Conservation (phyloP, 805 yeast species). For the Saturnispora zaruensis region DNA sequence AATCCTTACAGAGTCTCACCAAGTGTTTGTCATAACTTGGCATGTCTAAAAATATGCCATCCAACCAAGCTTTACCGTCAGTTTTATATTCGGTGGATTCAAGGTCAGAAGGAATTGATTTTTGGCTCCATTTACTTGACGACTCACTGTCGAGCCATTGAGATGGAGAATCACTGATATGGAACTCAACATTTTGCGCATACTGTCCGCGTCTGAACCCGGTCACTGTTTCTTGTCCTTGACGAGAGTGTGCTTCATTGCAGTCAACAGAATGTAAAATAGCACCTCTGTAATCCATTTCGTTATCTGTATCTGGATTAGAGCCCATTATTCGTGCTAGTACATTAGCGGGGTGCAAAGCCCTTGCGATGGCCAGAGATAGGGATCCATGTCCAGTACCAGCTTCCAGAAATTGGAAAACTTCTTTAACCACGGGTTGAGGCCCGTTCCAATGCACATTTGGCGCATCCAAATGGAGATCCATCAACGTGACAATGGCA, state of each 20-base stretch:
- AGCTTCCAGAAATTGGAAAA: slow-evolving; percentile 37
- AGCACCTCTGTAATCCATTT: slow-evolving; percentile 31
- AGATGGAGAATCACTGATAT: slow-evolving; percentile 33
- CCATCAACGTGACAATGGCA: slow-evolving; percentile 38
- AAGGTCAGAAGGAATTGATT: slow-evolving; percentile 11
- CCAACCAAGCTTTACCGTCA: slow-evolving; percentile 26
- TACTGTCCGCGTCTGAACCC: slow-evolving; percentile 37
- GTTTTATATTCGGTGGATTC: slow-evolving; percentile 16
- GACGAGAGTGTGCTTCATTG: slow-evolving; percentile 31
- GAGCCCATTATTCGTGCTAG: slow-evolving; percentile 15
- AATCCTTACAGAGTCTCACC: slow-evolving; percentile 24
- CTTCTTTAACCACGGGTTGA: slow-evolving; percentile 4
- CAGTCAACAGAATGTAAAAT: slow-evolving; percentile 39
- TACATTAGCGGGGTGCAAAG: slow-evolving; percentile 38
- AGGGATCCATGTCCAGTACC: slow-evolving; percentile 51
- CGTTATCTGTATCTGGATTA: slow-evolving; percentile 1
- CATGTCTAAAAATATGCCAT: slow-evolving; percentile 41
- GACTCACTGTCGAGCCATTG: slow-evolving; percentile 31
- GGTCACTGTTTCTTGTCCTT: slow-evolving; percentile 34
- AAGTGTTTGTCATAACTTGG: slow-evolving; percentile 35
- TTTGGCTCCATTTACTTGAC: slow-evolving; percentile 17
- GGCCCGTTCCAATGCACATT: slow-evolving; percentile 9
- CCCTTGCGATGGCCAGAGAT: slow-evolving; percentile 34
- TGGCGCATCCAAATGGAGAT: slow-evolving; percentile 37
- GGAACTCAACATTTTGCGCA: slow-evolving; percentile 37